Base-by-base conservation (phyloP, 352 stramenopile species). In the Pythium apleroticum region DNA sequence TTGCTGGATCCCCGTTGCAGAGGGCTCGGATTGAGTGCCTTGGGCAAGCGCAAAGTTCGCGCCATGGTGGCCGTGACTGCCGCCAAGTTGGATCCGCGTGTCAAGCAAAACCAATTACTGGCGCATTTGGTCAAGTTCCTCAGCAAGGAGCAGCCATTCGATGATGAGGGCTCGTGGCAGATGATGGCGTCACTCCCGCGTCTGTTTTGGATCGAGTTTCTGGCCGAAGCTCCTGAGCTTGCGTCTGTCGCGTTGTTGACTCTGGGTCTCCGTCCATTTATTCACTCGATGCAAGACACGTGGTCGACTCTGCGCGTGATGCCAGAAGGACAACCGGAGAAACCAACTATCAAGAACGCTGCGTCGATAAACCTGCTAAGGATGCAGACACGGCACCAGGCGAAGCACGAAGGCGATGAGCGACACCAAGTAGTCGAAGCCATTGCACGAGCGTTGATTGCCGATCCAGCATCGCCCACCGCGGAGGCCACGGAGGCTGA, bases 151-250 rank as follows among this genome's bases (percentile, higher is more conserved):
- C 59, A 55, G 4, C 75, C 75, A 17, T 83, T 83, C 43, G 70
- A 83, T 45, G 75, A 83, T 39, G 65, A 73, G 15, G 63, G 68
- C 20, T 79, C 75, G 25, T 83, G 72, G 75, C 33, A 60, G 20
- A 76, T 75, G 63, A 78, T 83, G 72, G 66, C 65, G 37, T 67
- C 58, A 20, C 71, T 79, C 28, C 75, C 75, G 7, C 52, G 75
- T n/a, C 63, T 83, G 7, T 83, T 83, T 43, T 83, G 75, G 75
- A 61, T 80, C 12, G 75, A 83, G 52, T 83, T 71, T 52, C 48
- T 60, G 15, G 30, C 49, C 5, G 75, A 83, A 49, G 63, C 64
- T 17, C 66, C 62, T 0, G 75, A 77, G 41, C 60, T 83, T 20
- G 68, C 75, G 15, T 62, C 66, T 10, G 61, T 83, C 5, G 75